Conservation (phyloP, 2,329 filamentous ascomycete genomes). For the Monosporascus sp. region DNA sequence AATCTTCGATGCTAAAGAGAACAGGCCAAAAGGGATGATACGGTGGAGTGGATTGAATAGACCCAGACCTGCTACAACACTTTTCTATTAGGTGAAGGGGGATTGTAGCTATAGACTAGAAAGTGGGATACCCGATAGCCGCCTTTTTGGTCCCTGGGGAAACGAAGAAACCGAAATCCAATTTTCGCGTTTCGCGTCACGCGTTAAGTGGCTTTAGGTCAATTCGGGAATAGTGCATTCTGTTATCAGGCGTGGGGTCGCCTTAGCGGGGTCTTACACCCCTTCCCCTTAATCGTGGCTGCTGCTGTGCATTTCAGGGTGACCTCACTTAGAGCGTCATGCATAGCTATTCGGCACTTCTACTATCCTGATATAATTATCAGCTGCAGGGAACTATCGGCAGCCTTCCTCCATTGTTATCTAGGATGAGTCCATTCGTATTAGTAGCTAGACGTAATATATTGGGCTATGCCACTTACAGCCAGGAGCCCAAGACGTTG, state of each 20-base stretch:
- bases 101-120: not conserved
- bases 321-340: too few species aligned
- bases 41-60: not conserved
- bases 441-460: not conserved
- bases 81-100: not conserved
- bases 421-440: not conserved
- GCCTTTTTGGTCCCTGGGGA: not conserved
- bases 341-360: not conserved
- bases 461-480: slow-evolving; percentile 1
- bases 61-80: not conserved
- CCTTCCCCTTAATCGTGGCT: too few species aligned
- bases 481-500: slow-evolving; percentile 9
- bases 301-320: too few species aligned
- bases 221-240: not conserved
- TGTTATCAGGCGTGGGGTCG: not conserved
- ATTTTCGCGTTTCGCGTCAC: not conserved
- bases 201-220: not conserved
- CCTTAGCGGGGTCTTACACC: too few species aligned
- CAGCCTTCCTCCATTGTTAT: slow-evolving; percentile 6
- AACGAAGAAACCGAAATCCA: not conserved
- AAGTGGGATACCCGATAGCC: not conserved
- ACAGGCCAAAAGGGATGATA: not conserved
- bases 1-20: slow-evolving; percentile 1
- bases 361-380: not conserved
- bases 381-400: slow-evolving; percentile 4